Percentiles rank a stretch among this genome's conserved stretches.
Conservation (phyloP, 2,329 filamentous ascomycete species). For the Botryotinia calthae region DNA sequence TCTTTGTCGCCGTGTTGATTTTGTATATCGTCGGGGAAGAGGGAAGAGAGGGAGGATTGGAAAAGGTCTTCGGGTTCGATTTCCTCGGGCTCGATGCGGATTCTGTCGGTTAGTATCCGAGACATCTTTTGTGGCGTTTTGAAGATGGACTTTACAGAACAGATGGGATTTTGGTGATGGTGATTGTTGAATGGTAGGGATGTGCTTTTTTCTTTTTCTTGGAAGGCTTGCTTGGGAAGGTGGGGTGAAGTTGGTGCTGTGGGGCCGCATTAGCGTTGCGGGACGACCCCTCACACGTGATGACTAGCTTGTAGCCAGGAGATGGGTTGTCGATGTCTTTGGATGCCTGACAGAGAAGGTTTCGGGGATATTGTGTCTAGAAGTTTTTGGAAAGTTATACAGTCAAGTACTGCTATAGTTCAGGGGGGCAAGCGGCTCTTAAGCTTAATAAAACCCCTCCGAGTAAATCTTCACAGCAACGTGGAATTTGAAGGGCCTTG, state of each 20-base stretch:
- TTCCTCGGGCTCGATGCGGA: conserved; percentile 42
- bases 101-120: conserved; percentile 44
- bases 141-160: background rate
- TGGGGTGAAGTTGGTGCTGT: background rate
- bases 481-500: background rate
- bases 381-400: background rate
- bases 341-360: background rate
- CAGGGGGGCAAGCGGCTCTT: background rate
- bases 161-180: background rate
- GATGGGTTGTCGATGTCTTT: background rate
- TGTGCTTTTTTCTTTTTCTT: background rate
- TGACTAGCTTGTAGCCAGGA: background rate
- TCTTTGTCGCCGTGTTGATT: conserved; percentile 58
- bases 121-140: conserved; percentile 40
- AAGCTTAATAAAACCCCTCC: background rate
- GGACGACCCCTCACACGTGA: conserved; percentile 1
- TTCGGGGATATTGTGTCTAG: background rate
- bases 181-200: background rate
- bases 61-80: conserved; percentile 59
- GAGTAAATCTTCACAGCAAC: background rate
- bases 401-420: background rate
- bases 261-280: background rate
- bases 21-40: conserved; percentile 66
- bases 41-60: conserved; percentile 55
- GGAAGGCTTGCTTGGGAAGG: background rate